Conservation (phyloP, 768 basidiomycete genomes). For the Mycena olivaceomarginata region DNA sequence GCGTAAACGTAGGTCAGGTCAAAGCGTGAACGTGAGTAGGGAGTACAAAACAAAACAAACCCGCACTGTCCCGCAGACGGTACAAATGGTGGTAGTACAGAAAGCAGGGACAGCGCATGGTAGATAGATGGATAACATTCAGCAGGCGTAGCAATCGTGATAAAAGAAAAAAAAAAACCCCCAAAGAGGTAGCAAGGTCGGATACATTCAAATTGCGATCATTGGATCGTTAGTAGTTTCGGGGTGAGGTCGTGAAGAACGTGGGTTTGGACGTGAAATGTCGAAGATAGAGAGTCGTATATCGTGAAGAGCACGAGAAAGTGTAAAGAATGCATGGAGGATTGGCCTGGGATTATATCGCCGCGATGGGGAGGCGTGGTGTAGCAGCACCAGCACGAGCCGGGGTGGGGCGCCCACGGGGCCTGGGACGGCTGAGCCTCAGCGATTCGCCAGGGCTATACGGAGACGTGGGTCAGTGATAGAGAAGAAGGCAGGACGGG, state of each 20-base stretch:
- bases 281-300: constrained; percentile 2
- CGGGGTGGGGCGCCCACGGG: constrained; percentile 68
- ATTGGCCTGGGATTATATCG: too few species aligned
- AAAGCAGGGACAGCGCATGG: constrained; percentile 36
- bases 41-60: neutral
- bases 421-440: constrained; percentile 69
- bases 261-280: neutral
- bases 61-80: constrained; percentile 30
- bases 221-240: too few species aligned
- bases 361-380: constrained; percentile 22
- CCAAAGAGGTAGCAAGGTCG: neutral
- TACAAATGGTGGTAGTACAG: constrained; percentile 34
- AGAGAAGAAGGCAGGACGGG: constrained; percentile 7
- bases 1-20: constrained; percentile 10
- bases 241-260: neutral
- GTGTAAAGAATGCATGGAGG: too few species aligned
- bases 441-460: constrained; percentile 67
- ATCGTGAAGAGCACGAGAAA: too few species aligned
- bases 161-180: constrained; percentile 9
- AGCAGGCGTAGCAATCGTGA: constrained; percentile 27
- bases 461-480: constrained; percentile 34
- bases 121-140: constrained; percentile 31
- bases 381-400: constrained; percentile 52
- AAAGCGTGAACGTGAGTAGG: constrained; percentile 11
- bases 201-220: neutral